Evolutionary conservation across 2,329 filamentous ascomycete species (phyloP).

Genomic region (Pyricularia sp.): DNA sequence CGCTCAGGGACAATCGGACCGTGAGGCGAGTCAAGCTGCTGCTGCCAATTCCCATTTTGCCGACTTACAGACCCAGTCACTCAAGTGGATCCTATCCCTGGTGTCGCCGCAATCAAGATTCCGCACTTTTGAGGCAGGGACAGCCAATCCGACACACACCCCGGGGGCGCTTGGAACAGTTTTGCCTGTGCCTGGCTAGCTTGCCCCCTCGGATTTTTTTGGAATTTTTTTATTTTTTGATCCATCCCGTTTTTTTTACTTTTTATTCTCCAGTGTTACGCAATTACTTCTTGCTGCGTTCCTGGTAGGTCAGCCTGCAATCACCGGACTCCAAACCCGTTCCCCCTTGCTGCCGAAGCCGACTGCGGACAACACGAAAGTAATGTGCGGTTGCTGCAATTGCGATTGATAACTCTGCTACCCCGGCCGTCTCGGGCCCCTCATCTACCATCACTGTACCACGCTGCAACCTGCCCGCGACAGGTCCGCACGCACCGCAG

Average conservation of each 20-base stretch:
- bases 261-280: not conserved
- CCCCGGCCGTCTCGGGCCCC: not conserved
- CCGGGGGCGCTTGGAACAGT: not conserved
- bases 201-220: not conserved
- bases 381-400: not conserved
- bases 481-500: not conserved
- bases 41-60: conserved; percentile 3
- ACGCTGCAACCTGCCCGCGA: not conserved
- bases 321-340: not conserved
- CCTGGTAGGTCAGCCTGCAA: not conserved
- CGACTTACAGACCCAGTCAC: conserved; percentile 3
- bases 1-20: conserved; percentile 1
- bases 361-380: not conserved
- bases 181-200: not conserved
- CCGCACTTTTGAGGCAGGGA: not conserved
- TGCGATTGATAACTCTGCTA: not conserved
- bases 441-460: not conserved
- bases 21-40: conserved; percentile 1
- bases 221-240: not conserved
- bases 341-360: not conserved
- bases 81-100: not conserved
- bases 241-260: not conserved
- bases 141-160: not conserved
- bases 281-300: not conserved
- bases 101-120: not conserved